These are phyloP conservation scores for Phialophora chinensis DNA, from an alignment of 2,329 filamentous ascomycete species.

Conservation along the genomic window DNA sequence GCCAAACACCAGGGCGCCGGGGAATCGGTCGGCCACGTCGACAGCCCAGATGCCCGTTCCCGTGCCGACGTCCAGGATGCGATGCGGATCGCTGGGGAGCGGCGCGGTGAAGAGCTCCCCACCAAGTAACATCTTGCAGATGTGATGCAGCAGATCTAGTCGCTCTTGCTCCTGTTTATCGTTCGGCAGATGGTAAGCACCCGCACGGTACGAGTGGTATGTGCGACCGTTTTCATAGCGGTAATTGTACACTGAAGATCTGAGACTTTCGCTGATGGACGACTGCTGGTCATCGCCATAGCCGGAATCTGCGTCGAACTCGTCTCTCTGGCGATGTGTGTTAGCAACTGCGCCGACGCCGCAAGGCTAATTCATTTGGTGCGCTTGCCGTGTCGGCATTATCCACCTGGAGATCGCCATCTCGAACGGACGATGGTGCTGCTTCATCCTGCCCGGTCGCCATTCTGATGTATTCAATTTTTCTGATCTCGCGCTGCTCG, in stretches of 20 bases:
- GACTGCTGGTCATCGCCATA: neutral
- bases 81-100: slow-evolving; percentile 5
- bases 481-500: too few relatives aligned
- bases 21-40: slow-evolving; percentile 9
- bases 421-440: neutral
- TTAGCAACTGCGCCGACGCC: neutral
- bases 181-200: slow-evolving; percentile 8
- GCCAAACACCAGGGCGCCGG: slow-evolving; percentile 41
- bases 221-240: slow-evolving; percentile 12
- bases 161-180: slow-evolving; percentile 15
- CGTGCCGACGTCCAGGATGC: slow-evolving; percentile 11
- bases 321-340: slow-evolving; percentile 1
- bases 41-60: slow-evolving; percentile 8
- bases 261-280: neutral
- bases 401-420: neutral
- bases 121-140: slow-evolving; percentile 10
- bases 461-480: neutral
- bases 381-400: neutral
- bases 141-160: slow-evolving; percentile 7
- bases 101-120: slow-evolving; percentile 7
- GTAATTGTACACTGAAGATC: slow-evolving; percentile 14
- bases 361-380: neutral
- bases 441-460: neutral
- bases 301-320: slow-evolving; percentile 6
- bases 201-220: slow-evolving; percentile 9